Conservation (phyloP, 352 stramenopile genomes). For the Globisporangium middletonii region DNA sequence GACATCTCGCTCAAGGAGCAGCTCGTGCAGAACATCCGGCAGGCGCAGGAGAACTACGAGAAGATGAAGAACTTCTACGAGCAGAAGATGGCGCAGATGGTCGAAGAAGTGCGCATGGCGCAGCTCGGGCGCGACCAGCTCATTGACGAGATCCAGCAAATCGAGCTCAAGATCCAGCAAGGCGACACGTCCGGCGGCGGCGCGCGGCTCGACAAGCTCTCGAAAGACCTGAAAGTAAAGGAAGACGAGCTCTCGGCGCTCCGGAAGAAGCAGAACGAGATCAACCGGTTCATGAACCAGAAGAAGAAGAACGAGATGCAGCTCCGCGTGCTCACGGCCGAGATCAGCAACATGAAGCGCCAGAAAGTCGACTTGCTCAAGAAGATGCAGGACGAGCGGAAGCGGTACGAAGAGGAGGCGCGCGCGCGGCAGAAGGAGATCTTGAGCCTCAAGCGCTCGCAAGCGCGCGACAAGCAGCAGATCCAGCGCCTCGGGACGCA, state of each 20-base stretch:
- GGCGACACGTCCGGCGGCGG: constrained; percentile 45
- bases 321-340: constrained; percentile 63
- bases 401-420: constrained; percentile 79
- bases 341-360: constrained; percentile 85
- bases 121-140: constrained; percentile 66
- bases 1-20: constrained; percentile 87
- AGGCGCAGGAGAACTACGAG: constrained; percentile 80
- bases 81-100: constrained; percentile 80
- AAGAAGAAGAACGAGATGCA: constrained; percentile 89
- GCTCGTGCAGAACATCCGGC: constrained; percentile 71
- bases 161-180: constrained; percentile 60
- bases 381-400: constrained; percentile 84
- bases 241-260: constrained; percentile 63
- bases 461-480: constrained; percentile 79
- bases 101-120: constrained; percentile 54
- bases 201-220: constrained; percentile 57
- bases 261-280: constrained; percentile 79
- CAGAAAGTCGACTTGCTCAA: constrained; percentile 87
- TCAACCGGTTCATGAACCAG: constrained; percentile 74
- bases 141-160: constrained; percentile 69
- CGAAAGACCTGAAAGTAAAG: constrained; percentile 72
- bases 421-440: constrained; percentile 76
- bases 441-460: constrained; percentile 68
- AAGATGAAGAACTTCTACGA: constrained; percentile 81
- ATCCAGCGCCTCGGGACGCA: constrained; percentile 76